Conservation (phyloP, 2,329 filamentous ascomycete genomes). For the Paraconiothyrium sp. region DNA sequence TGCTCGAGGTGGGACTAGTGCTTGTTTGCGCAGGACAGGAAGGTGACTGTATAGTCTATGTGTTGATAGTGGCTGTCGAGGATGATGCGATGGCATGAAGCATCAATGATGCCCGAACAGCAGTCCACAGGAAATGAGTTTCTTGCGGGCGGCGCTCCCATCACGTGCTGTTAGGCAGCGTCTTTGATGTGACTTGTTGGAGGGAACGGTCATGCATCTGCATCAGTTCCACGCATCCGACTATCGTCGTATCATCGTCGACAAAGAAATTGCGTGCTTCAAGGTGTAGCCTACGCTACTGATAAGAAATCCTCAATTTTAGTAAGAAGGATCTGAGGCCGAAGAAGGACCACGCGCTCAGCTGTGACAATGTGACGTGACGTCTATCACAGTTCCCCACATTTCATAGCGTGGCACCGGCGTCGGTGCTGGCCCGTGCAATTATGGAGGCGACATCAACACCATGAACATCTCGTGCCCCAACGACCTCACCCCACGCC, state of each 20-base stretch:
- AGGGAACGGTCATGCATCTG: background rate
- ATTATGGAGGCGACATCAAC: constrained; percentile 9
- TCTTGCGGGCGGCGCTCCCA: too few species aligned
- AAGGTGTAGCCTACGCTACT: background rate
- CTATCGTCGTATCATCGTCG: background rate
- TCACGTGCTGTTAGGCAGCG: background rate
- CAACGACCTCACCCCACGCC: background rate
- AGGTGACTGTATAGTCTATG: background rate
- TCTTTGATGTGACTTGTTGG: background rate
- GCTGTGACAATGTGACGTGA: background rate
- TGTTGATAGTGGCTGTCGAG: background rate
- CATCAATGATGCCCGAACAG: background rate
- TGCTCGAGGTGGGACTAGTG: too few species aligned
- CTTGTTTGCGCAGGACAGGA: background rate
- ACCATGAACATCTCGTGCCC: constrained; percentile 3
- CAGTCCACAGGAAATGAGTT: too few species aligned
- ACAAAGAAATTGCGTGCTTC: constrained; percentile 1
- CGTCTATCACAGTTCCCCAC: constrained; percentile 5
- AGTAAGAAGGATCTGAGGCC: background rate
- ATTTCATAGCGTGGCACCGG: background rate
- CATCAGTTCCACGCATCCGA: background rate
- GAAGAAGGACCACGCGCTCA: background rate
- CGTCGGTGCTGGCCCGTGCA: constrained; percentile 10
- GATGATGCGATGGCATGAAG: background rate
- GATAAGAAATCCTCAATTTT: background rate